phyloP scores from a whole-genome alignment of 257 asterid genomes.

The Petunia axillaris region DNA sequence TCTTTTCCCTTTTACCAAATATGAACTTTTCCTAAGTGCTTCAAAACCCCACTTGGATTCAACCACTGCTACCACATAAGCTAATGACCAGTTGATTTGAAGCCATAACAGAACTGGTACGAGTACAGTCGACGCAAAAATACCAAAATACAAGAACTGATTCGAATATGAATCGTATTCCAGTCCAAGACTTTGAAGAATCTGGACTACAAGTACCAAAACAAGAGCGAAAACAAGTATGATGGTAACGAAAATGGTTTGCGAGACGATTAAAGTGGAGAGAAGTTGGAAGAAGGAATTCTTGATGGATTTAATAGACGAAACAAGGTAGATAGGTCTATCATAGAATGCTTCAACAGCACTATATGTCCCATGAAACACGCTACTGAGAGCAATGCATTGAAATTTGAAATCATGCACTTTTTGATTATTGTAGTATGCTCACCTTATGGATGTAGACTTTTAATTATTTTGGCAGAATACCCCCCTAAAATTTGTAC shows the following conservation, averaged over 20 bases:
- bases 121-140: not conserved
- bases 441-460: too few species aligned
- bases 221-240: not conserved
- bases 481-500: too few species aligned
- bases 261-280: not conserved
- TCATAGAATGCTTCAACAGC: not conserved
- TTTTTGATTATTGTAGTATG: too few species aligned
- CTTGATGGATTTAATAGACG: not conserved
- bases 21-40: constrained; percentile 22
- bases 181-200: not conserved
- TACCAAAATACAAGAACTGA: not conserved
- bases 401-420: too few species aligned
- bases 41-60: constrained; percentile 18
- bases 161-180: not conserved
- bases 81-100: constrained; percentile 21
- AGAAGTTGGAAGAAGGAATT: not conserved
- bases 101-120: not conserved
- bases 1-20: constrained; percentile 25
- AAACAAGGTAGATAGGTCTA: not conserved
- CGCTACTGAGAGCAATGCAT: too few species aligned
- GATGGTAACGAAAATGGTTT: not conserved
- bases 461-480: too few species aligned
- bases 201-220: not conserved
- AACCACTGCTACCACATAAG: constrained; percentile 23
- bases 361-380: not conserved